Evolutionary conservation across 176 grass and related monocot genomes (phyloP), one percentile per base, ranked within the genome.

Genomic region (Sorghum bicolor): DNA sequence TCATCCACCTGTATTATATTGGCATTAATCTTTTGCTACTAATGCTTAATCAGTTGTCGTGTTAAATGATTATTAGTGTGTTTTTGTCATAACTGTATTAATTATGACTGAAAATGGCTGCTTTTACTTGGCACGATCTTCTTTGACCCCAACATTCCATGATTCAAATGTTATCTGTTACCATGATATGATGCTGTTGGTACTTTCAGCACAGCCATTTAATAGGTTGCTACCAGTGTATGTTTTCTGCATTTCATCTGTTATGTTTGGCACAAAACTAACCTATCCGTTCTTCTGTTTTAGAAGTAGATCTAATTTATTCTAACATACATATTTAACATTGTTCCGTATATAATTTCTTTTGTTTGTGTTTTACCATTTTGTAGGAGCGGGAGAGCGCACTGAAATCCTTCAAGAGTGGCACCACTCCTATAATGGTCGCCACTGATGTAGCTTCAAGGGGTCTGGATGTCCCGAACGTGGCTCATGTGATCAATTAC

Each of bases 401-500:
- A 37, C 79, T 97, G 77, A 84, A 22, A 82, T 93, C 92, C 19
- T 97, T 97, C 70, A 94, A 91, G 50, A 88, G 65, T 36, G 92
- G 92, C 10, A 61, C 10, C 28, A 91, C 87, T 81, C 87, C 92
- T 28, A 86, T 97, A 60, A 82, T 97, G 90, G 92, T 94, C 4
- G 90, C 88, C 24, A 97, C 95, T 34, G 92, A 97, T 86, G 90
- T 97, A 40, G 95, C 93, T 3, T 75, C 95, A 53, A 83, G 88
- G 30, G 95, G 88, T 64, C 71, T 97, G 10, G 92, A 97, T 65
- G 81, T 97, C 32, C 92, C 92, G 1, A 90, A 97, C 65, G 92
- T 97, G 48, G 71, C 82, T 39, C 95, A 94, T 80, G 92, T 97
- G 34, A 94, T 94, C 65, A 94, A 97, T 80, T 97, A 87, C 14